A percentile compares a stretch with the other conserved stretches of the same genome.
Conservation (phyloP, 2,329 filamentous ascomycete species). For the Raffaelea albimanens region DNA sequence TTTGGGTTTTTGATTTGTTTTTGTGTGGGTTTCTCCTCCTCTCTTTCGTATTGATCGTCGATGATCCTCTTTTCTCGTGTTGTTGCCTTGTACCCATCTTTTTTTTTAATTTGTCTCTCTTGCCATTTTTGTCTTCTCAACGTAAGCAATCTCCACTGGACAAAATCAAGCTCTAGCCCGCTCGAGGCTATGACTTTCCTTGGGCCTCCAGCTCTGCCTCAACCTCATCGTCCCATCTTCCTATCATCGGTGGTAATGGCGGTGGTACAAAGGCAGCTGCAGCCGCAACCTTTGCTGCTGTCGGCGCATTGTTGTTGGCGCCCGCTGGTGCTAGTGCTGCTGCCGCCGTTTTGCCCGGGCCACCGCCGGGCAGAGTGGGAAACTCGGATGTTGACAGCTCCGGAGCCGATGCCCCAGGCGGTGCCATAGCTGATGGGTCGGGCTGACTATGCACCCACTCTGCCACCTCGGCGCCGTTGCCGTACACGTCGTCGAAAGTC, state of each 20-base stretch:
- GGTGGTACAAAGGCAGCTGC: not conserved
- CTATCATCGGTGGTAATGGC: constrained; percentile 27
- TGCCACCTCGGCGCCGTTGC: constrained; percentile 12
- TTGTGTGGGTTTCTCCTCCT: not conserved
- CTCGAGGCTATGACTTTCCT: not conserved
- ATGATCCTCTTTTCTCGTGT: no score
- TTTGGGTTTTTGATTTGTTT: not conserved
- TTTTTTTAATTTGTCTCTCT: no score
- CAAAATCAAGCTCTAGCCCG: no score
- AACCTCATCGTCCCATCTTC: constrained; percentile 52
- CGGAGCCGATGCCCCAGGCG: constrained; percentile 15
- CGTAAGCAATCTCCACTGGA: no score
- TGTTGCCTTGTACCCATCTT: no score
- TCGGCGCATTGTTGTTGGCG: constrained; percentile 4
- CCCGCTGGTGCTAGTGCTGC: not conserved
- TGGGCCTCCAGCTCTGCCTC: constrained; percentile 19
- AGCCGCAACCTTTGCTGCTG: constrained; percentile 9
- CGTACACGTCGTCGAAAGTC: constrained; percentile 11
- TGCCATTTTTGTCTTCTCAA: no score
- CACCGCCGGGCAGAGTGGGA: constrained; percentile 25
- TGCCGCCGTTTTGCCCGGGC: constrained; percentile 14
- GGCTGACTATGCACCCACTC: constrained; percentile 13
- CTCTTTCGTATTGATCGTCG: not conserved
- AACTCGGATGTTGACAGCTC: constrained; percentile 28
- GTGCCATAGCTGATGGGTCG: constrained; percentile 11